Conservation (phyloP, 768 basidiomycete species). For the Auricularia sp. region DNA sequence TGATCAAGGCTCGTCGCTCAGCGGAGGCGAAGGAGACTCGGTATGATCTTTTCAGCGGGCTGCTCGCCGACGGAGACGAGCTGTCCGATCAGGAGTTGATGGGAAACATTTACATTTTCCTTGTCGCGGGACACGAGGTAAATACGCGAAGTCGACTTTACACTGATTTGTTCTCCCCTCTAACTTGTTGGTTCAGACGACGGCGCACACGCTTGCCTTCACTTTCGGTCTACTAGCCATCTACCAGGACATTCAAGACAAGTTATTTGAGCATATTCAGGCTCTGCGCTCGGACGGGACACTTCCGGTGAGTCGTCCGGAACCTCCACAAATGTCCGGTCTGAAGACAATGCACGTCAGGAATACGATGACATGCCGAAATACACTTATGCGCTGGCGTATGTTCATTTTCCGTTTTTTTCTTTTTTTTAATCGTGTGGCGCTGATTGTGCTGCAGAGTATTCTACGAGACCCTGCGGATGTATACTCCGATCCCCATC, state of each 20-base stretch:
- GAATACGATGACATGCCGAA: not conserved
- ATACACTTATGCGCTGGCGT: not conserved
- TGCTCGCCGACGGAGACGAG: not conserved
- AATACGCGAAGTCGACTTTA: not conserved
- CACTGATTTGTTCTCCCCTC: too few relatives aligned
- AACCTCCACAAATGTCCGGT: not conserved
- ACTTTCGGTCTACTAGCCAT: slow-evolving; percentile 15
- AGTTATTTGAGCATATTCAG: slow-evolving; percentile 6
- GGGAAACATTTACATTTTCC: slow-evolving; percentile 8
- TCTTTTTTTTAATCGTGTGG: slow-evolving; percentile 4
- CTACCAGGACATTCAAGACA: slow-evolving; percentile 14
- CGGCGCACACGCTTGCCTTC: slow-evolving; percentile 15
- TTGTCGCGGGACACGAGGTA: slow-evolving; percentile 17
- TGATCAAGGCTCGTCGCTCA: not conserved
- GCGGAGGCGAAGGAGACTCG: not conserved
- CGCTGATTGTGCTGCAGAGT: slow-evolving; percentile 7
- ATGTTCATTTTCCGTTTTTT: slow-evolving; percentile 1
- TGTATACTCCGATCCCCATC: slow-evolving; percentile 9
- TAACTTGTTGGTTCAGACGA: slow-evolving; percentile 8
- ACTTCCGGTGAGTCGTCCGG: not conserved
- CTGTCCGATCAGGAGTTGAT: not conserved
- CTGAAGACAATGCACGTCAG: not conserved
- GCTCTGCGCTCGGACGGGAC: not conserved
- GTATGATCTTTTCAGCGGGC: not conserved
- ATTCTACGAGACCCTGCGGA: slow-evolving; percentile 13